Evolutionary conservation across 306 rosid species (phyloP).

Genomic region (Vigna hirtella): DNA sequence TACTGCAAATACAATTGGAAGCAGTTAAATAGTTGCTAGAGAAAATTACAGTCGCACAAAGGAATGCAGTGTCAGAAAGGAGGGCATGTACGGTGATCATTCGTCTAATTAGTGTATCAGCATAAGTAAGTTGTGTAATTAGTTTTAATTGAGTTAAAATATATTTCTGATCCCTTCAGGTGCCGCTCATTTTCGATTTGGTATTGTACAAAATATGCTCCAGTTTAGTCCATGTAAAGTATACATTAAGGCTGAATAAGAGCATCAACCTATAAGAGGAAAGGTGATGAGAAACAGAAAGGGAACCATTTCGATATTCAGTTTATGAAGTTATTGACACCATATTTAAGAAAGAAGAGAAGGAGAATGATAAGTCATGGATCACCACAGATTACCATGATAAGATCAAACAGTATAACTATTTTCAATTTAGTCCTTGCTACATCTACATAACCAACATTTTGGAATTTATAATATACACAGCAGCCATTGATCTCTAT

Average conservation of each 20-base stretch:
- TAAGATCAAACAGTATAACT: not conserved
- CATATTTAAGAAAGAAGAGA: too few species aligned
- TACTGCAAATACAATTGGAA: conserved; percentile 14
- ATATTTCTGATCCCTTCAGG: not conserved
- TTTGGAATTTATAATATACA: conserved; percentile 3
- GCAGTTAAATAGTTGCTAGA: conserved; percentile 8
- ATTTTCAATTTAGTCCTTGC: not conserved
- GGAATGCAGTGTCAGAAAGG: not conserved
- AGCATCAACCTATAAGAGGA: not conserved
- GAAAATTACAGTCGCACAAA: not conserved
- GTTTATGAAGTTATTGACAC: too few species aligned
- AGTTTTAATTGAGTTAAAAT: conserved; percentile 14
- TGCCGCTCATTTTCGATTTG: not conserved
- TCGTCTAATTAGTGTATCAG: not conserved
- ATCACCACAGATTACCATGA: too few species aligned
- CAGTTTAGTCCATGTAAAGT: conserved; percentile 23
- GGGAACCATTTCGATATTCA: too few species aligned
- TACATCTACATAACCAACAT: not conserved
- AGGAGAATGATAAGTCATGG: too few species aligned
- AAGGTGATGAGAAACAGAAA: too few species aligned
- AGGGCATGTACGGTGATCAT: not conserved
- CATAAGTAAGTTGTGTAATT: not conserved
- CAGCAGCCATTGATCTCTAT: not conserved
- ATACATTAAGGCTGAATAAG: not conserved
- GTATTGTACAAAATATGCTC: not conserved